phyloP scores from a whole-genome alignment of 75 land plant species.

The Cupressus sempervirens region DNA sequence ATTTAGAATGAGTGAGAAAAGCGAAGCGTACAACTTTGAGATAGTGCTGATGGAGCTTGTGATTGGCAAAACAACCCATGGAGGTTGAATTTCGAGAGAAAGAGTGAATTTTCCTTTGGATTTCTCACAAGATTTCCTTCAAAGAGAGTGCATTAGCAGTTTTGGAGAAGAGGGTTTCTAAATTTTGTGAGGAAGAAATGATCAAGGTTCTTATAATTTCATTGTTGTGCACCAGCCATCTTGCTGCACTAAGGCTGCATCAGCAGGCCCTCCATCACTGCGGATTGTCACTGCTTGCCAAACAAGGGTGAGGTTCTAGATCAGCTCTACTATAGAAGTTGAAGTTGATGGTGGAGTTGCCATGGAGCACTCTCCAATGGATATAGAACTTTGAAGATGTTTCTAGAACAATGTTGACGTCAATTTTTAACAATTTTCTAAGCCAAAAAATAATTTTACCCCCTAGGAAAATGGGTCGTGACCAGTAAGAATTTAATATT shows the following conservation, averaged over 20 bases:
- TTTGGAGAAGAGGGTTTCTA: conserved; percentile 37
- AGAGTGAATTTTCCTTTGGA: conserved; percentile 65
- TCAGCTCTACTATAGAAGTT: too few relatives aligned
- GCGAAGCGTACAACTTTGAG: conserved; percentile 79
- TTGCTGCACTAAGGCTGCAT: conserved; percentile 49
- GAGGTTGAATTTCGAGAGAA: conserved; percentile 62
- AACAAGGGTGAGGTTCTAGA: too few relatives aligned
- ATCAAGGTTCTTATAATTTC: conserved; percentile 43
- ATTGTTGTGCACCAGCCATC: conserved; percentile 44
- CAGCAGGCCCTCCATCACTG: too few relatives aligned
- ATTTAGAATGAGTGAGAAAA: conserved; percentile 59
- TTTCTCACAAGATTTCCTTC: conserved; percentile 21
- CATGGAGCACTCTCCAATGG: too few relatives aligned
- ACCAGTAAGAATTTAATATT: too few relatives aligned
- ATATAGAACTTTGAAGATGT: too few relatives aligned
- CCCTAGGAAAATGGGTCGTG: too few relatives aligned
- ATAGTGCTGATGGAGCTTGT: conserved; percentile 76
- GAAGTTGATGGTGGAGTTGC: too few relatives aligned
- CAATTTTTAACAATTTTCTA: too few relatives aligned
- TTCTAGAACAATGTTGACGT: too few relatives aligned
- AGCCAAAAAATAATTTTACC: too few relatives aligned
- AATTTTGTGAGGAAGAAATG: conserved; percentile 31
- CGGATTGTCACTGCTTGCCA: too few relatives aligned
- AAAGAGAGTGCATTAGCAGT: conserved; percentile 23
- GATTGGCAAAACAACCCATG: conserved; percentile 56